Conservation (phyloP, 2,329 filamentous ascomycete genomes). For the Aureobasidium sp. region DNA sequence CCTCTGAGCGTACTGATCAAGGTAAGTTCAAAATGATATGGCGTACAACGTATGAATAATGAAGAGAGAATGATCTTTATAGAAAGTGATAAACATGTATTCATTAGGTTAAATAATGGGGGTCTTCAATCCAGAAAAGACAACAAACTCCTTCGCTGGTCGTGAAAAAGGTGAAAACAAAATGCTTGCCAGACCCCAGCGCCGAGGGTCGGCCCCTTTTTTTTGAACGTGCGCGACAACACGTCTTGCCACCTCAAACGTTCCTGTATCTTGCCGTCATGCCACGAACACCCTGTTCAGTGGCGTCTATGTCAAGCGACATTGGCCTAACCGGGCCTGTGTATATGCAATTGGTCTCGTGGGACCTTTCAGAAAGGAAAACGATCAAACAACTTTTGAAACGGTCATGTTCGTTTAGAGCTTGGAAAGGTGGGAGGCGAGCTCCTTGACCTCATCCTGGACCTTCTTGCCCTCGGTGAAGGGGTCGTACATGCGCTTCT, state of each 20-base stretch:
- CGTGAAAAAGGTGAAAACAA: neutral
- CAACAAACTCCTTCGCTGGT: slow-evolving; percentile 3
- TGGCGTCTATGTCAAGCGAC: neutral
- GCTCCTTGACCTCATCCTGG: slow-evolving; percentile 20
- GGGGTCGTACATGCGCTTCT: slow-evolving; percentile 43
- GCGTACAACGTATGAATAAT: too few species aligned
- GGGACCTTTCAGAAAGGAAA: neutral
- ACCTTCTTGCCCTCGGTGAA: slow-evolving; percentile 37
- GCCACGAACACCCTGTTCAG: neutral
- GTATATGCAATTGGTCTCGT: neutral
- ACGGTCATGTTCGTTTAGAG: neutral
- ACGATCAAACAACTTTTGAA: neutral
- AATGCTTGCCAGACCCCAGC: neutral
- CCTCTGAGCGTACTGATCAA: too few species aligned
- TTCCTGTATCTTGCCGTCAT: neutral
- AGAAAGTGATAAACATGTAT: neutral
- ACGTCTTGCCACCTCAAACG: neutral
- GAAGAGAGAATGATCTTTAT: too few species aligned
- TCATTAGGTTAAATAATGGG: neutral
- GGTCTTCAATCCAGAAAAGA: neutral
- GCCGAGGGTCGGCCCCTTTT: slow-evolving; percentile 4
- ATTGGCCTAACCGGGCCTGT: neutral
- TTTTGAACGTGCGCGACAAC: neutral
- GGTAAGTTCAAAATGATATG: too few species aligned
- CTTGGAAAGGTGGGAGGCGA: slow-evolving; percentile 15